A percentile compares a stretch with the other conserved stretches of the same genome.
Conservation (phyloP, 352 stramenopile species). For the Phytophthora melonis region DNA sequence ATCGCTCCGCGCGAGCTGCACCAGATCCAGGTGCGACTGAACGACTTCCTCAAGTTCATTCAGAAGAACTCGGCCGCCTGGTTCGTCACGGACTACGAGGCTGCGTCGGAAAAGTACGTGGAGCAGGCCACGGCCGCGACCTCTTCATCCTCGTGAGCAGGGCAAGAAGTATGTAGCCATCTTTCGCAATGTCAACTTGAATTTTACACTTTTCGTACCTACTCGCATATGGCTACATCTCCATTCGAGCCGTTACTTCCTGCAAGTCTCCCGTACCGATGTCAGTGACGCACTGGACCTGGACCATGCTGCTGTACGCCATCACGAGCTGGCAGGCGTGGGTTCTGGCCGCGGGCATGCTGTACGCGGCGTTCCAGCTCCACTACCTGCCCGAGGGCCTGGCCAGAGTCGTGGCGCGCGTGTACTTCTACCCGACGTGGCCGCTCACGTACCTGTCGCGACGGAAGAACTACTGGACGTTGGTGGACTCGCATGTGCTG, state of each 20-base stretch:
- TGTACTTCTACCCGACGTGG: constrained; percentile 94
- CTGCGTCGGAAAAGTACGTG: constrained; percentile 61
- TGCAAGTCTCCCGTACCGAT: neutral
- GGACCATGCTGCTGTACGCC: constrained; percentile 21
- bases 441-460: constrained; percentile 92
- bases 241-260: neutral
- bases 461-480: constrained; percentile 91
- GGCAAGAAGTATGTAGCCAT: constrained; percentile 22
- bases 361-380: constrained; percentile 92
- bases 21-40: constrained; percentile 78
- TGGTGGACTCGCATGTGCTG: constrained; percentile 93
- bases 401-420: constrained; percentile 76
- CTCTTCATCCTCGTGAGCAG: constrained; percentile 14
- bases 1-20: constrained; percentile 64
- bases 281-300: constrained; percentile 25
- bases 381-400: constrained; percentile 86
- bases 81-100: constrained; percentile 77
- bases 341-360: constrained; percentile 13
- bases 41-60: constrained; percentile 87
- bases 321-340: constrained; percentile 41
- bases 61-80: constrained; percentile 80
- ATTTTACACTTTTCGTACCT: constrained; percentile 18
- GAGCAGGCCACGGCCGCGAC: constrained; percentile 43
- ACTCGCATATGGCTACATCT: constrained; percentile 5
- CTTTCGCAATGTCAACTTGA: neutral